A percentile compares a stretch with the other conserved stretches of the same genome.
phyloP scores from a whole-genome alignment of 805 yeast genomes.

The Monosporozyma aerobia region DNA sequence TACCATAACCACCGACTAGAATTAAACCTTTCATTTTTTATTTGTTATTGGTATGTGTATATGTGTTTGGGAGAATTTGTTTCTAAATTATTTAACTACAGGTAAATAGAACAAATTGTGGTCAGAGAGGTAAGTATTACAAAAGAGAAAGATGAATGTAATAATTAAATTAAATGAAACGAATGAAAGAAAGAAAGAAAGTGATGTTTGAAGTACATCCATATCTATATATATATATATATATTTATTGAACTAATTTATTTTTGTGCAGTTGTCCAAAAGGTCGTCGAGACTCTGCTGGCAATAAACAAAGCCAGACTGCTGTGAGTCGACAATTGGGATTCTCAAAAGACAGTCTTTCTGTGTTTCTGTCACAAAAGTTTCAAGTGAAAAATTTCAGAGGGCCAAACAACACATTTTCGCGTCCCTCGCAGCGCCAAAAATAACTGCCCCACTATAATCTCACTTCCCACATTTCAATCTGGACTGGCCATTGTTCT shows the following conservation, averaged over 20 bases:
- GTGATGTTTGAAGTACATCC: neutral
- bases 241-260: too few relatives aligned
- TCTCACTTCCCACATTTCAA: too few relatives aligned
- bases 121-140: slow-evolving; percentile 9
- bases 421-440: neutral
- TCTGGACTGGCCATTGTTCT: too few relatives aligned
- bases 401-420: neutral
- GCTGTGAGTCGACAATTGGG: neutral
- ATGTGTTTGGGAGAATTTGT: neutral
- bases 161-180: neutral
- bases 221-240: neutral
- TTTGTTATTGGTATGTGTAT: neutral
- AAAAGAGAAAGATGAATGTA: slow-evolving; percentile 3
- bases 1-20: slow-evolving; percentile 99
- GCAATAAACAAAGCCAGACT: neutral
- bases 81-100: neutral
- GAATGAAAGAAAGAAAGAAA: neutral
- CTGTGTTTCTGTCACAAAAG: neutral
- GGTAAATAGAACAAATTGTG: slow-evolving; percentile 4
- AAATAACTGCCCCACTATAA: neutral
- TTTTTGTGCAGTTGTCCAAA: neutral
- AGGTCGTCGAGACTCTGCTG: neutral
- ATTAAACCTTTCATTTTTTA: slow-evolving; percentile 88
- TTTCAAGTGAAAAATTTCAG: neutral
- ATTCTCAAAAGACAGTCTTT: neutral